Conservation (phyloP, 192 early-diverging fungal genomes). For the Coemansia sp. region DNA sequence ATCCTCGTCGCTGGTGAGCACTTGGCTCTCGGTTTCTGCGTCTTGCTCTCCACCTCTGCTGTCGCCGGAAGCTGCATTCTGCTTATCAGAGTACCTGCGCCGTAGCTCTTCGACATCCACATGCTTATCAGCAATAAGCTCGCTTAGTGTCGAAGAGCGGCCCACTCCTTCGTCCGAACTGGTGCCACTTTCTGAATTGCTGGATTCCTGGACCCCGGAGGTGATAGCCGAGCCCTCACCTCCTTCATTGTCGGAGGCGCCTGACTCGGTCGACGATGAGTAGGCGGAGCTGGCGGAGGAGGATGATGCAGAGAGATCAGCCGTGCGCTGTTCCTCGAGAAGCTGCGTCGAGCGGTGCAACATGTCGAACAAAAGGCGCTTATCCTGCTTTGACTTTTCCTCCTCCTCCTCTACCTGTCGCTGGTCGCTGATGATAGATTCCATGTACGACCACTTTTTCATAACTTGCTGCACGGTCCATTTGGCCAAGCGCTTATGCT, state of each 20-base stretch:
- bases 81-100: background rate
- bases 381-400: constrained; percentile 60
- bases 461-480: constrained; percentile 65
- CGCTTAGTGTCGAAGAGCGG: background rate
- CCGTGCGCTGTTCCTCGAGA: constrained; percentile 58
- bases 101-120: constrained; percentile 7
- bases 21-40: background rate
- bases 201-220: background rate
- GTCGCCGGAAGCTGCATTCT: background rate
- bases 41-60: background rate
- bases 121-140: background rate
- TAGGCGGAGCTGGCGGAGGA: background rate
- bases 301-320: background rate
- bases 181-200: background rate
- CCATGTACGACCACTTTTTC: constrained; percentile 71
- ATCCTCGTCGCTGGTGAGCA: background rate
- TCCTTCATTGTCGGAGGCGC: background rate
- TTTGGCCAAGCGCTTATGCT: constrained; percentile 59
- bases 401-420: constrained; percentile 62
- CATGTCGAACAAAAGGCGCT: constrained; percentile 68
- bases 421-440: constrained; percentile 60
- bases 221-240: background rate
- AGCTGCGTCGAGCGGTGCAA: constrained; percentile 72
- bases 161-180: background rate
- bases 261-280: constrained; percentile 5